phyloP scores from a whole-genome alignment of 2,329 filamentous ascomycete species.

The Xylaria sp. region DNA sequence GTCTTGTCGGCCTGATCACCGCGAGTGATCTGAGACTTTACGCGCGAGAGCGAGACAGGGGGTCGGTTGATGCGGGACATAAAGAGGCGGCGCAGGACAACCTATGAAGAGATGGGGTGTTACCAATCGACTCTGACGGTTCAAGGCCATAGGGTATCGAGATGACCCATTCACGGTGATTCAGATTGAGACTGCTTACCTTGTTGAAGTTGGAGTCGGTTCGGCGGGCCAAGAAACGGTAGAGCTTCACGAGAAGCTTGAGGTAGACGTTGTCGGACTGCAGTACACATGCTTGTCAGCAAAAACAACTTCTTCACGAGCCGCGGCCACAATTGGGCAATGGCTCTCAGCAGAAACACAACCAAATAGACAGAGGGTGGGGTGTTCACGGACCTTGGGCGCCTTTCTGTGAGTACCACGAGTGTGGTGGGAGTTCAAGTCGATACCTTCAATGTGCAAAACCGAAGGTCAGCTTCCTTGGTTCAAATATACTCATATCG shows the following conservation, averaged over 20 bases:
- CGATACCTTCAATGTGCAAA: constrained; percentile 68
- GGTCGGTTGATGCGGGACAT: constrained; percentile 99
- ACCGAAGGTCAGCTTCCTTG: constrained; percentile 69
- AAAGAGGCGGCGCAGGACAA: constrained; percentile 95
- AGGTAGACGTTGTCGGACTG: constrained; percentile 96
- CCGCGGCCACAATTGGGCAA: background rate
- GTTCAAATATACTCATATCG: constrained; percentile 70
- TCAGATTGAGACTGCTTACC: constrained; percentile 44
- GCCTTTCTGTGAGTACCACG: constrained; percentile 85
- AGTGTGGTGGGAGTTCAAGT: constrained; percentile 76
- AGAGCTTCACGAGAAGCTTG: constrained; percentile 96
- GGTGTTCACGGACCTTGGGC: constrained; percentile 67
- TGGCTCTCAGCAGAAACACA: background rate
- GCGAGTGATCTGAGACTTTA: constrained; percentile 75
- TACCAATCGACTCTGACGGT: constrained; percentile 1
- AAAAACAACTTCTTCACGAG: background rate
- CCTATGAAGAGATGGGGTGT: constrained; percentile 47
- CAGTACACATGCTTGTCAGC: constrained; percentile 15
- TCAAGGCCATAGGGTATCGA: background rate
- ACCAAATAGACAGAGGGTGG: background rate
- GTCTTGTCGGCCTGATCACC: constrained; percentile 77
- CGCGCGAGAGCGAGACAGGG: constrained; percentile 92
- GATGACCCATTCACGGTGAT: background rate
- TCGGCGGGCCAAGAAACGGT: constrained; percentile 94
- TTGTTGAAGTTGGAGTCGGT: constrained; percentile 99